Conservation (phyloP, 208 protist species). For the Acanthamoeba sp. region DNA sequence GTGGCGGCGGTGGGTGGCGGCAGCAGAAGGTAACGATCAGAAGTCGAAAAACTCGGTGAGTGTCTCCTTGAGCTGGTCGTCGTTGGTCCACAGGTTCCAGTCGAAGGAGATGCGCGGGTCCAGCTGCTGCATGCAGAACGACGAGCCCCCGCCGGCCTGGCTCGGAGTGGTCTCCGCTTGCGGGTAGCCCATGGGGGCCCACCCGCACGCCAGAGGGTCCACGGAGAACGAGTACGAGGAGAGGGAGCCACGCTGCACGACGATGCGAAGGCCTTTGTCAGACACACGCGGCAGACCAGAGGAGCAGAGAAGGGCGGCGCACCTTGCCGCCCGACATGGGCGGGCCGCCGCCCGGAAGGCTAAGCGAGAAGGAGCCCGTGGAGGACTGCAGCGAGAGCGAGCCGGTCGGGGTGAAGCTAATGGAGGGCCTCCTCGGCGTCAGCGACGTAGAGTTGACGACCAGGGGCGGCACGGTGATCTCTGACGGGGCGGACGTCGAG, state of each 20-base stretch:
- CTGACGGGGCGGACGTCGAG: background rate
- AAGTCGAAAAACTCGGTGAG: constrained; percentile 66
- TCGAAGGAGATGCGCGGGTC: constrained; percentile 55
- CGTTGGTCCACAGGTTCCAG: constrained; percentile 60
- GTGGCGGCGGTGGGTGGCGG: background rate
- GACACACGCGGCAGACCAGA: background rate
- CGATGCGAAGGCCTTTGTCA: background rate
- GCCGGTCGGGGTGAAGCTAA: constrained; percentile 29
- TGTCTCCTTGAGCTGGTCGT: constrained; percentile 52
- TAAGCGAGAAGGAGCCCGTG: constrained; percentile 55
- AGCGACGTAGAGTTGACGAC: constrained; percentile 2
- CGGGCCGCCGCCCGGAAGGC: background rate
- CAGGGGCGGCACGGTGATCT: background rate
- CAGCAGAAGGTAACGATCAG: background rate
- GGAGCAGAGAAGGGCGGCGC: background rate
- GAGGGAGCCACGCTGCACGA: background rate
- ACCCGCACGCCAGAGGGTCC: background rate
- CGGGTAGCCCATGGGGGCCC: constrained; percentile 22
- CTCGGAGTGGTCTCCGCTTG: background rate
- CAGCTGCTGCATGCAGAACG: background rate
- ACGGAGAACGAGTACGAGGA: constrained; percentile 38
- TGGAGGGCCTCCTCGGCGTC: background rate
- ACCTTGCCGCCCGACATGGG: background rate
- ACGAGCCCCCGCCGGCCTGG: constrained; percentile 1
- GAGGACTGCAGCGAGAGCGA: constrained; percentile 53